Percentiles rank a stretch among this genome's conserved stretches.
These are phyloP conservation scores for Yamadazyma atmosphaerica DNA, from an alignment of 1,139 yeast genomes.

Conservation along the genomic window DNA sequence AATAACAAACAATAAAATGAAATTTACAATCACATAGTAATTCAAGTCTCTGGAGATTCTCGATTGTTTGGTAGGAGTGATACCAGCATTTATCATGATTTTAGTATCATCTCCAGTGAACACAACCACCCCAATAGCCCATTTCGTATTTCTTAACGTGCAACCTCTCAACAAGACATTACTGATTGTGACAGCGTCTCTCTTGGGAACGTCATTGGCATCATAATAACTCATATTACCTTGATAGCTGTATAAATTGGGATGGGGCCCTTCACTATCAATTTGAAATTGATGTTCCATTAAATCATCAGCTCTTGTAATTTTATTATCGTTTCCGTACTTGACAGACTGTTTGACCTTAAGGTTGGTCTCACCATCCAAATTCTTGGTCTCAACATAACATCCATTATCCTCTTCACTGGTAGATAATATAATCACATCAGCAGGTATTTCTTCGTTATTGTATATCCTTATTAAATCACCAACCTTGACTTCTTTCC, in stretches of 20 bases:
- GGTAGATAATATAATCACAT: slow-evolving; percentile 49
- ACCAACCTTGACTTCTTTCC: slow-evolving; percentile 59
- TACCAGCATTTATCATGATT: slow-evolving; percentile 57
- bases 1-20: slow-evolving; percentile 44
- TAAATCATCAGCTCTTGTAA: slow-evolving; percentile 46
- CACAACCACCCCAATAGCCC: slow-evolving; percentile 53
- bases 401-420: slow-evolving; percentile 56
- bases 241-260: slow-evolving; percentile 53
- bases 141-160: slow-evolving; percentile 52
- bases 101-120: slow-evolving; percentile 59
- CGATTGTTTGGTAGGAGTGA: slow-evolving; percentile 58
- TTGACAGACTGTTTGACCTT: slow-evolving; percentile 53
- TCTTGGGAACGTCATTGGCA: slow-evolving; percentile 19
- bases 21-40: slow-evolving; percentile 50
- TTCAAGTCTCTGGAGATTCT: slow-evolving; percentile 53
- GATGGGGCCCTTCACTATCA: slow-evolving; percentile 58
- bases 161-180: slow-evolving; percentile 55
- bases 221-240: slow-evolving; percentile 48
- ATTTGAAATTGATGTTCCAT: slow-evolving; percentile 39
- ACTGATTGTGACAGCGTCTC: slow-evolving; percentile 50
- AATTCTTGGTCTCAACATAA: slow-evolving; percentile 58
- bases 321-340: slow-evolving; percentile 36
- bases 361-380: slow-evolving; percentile 63
- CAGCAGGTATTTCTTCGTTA: slow-evolving; percentile 62
- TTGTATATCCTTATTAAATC: slow-evolving; percentile 52